A percentile compares a stretch with the other conserved stretches of the same genome.
Conservation (phyloP, 2,329 filamentous ascomycete genomes). For the Zymoseptoria crescenta region DNA sequence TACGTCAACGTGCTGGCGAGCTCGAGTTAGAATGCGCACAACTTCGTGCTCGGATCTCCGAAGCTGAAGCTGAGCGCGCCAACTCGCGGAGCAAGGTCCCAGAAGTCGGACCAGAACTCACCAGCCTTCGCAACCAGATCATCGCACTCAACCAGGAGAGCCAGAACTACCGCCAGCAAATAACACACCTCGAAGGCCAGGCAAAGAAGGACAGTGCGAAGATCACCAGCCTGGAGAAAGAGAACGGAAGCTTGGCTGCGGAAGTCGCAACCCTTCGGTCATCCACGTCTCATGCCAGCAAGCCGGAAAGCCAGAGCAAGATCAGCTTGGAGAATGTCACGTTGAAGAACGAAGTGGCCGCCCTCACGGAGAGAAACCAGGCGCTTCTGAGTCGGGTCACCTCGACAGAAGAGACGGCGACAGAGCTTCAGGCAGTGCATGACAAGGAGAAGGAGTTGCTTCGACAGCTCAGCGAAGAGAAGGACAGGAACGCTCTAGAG, state of each 20-base stretch:
- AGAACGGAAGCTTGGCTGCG: neutral
- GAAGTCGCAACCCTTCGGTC: neutral
- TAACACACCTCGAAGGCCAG: neutral
- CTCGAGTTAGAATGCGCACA: neutral
- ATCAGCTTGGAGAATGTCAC: neutral
- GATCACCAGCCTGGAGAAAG: neutral
- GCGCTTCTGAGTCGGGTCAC: neutral
- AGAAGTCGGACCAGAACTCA: neutral
- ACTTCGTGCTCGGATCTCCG: neutral
- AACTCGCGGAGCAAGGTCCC: neutral
- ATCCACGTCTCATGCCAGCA: neutral
- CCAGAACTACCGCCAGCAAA: neutral
- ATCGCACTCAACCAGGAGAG: neutral
- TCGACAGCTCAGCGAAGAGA: neutral
- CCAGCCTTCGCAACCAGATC: neutral
- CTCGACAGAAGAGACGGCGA: conserved; percentile 7
- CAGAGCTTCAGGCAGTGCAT: neutral
- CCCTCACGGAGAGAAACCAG: neutral
- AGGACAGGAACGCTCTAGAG: neutral
- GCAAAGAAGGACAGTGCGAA: neutral
- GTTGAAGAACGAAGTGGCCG: neutral
- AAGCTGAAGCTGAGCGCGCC: neutral
- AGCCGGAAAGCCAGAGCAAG: neutral
- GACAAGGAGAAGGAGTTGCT: conserved; percentile 5
- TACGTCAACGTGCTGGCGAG: neutral